A percentile compares a stretch with the other conserved stretches of the same genome.
These are phyloP conservation scores for Entomortierella parvispora DNA, from an alignment of 192 early-diverging fungal genomes.

Conservation along the genomic window DNA sequence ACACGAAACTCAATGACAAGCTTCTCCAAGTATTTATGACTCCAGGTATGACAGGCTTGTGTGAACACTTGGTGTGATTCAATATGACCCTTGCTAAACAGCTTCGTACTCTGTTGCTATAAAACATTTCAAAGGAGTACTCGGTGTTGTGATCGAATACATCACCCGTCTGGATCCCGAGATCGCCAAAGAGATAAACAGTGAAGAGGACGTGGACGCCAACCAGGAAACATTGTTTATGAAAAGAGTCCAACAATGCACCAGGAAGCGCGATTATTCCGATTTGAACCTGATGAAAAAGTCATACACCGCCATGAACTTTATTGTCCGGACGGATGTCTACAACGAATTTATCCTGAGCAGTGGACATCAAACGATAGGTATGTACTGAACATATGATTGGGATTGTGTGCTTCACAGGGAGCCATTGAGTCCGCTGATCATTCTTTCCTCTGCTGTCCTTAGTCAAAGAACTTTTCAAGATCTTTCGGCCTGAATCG, in stretches of 20 bases:
- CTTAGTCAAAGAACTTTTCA: conserved; percentile 44
- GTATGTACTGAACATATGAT: neutral
- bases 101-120: neutral
- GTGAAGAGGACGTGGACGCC: conserved; percentile 11
- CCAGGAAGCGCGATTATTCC: conserved; percentile 25
- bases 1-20: conserved; percentile 49
- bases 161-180: conserved; percentile 48
- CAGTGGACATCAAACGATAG: conserved; percentile 33
- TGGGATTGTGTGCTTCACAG: neutral
- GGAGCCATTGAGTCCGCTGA: neutral
- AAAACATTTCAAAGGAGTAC: conserved; percentile 18
- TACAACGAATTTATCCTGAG: conserved; percentile 52
- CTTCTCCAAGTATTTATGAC: conserved; percentile 48
- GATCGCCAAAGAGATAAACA: conserved; percentile 18
- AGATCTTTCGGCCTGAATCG: conserved; percentile 48
- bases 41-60: conserved; percentile 13
- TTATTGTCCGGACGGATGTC: conserved; percentile 36
- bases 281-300: conserved; percentile 50
- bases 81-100: no score
- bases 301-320: conserved; percentile 51
- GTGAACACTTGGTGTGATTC: neutral
- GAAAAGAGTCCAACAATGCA: conserved; percentile 23
- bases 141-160: conserved; percentile 29
- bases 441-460: neutral
- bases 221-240: conserved; percentile 45